Base-by-base conservation (phyloP, 1,284 basidiomycete genomes). In the Ustilago curta region DNA sequence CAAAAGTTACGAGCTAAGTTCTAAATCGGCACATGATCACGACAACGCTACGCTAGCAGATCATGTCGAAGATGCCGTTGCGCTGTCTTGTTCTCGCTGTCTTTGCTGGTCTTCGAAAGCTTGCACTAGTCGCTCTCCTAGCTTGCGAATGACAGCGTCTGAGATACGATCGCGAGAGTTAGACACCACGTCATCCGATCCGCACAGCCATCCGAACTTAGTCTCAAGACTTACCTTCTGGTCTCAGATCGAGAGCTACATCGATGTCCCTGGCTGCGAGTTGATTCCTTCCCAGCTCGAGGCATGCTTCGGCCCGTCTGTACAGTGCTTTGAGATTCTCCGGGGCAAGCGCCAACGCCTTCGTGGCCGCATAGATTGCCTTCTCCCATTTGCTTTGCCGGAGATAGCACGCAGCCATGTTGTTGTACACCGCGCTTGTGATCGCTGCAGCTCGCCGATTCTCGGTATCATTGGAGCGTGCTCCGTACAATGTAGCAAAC, bases 261-360 rank as follows among this genome's bases (percentile, higher is more conserved):
- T 78, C 65, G 16, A 78, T 53, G 35, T 78, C 76, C 25, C 52
- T 64, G 5, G 76, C 76, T 32, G 76, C 76, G 3, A 58, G 31
- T 40, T 65, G 57, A 8, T 60, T 65, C 4, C 52, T 39, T 3
- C 70, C 73, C 11, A 75, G 64, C 47, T 60, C 64, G n/a, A 76
- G 69, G 48, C 71, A 53, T 3, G 76, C 62, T 27, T 71, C 64
- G 3, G 72, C 66, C 1, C 76, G 44, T 21, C 76, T 54, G 21
- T 78, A 78, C 44, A 75, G 72, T 5, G 76, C 76, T 32, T 78
- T 78, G 42, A 78, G 61, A 23, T 76, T 76, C 43, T 76, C 55
- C 1, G 64, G 64, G 7, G 59, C 50, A 5, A 69, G 39, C 2
- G 60, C 59, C 19, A 78, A 47, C 27, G 74, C 67, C 42, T 78